phyloP scores from a whole-genome alignment of 257 asterid species.

The Nicotiana sylvestris region DNA sequence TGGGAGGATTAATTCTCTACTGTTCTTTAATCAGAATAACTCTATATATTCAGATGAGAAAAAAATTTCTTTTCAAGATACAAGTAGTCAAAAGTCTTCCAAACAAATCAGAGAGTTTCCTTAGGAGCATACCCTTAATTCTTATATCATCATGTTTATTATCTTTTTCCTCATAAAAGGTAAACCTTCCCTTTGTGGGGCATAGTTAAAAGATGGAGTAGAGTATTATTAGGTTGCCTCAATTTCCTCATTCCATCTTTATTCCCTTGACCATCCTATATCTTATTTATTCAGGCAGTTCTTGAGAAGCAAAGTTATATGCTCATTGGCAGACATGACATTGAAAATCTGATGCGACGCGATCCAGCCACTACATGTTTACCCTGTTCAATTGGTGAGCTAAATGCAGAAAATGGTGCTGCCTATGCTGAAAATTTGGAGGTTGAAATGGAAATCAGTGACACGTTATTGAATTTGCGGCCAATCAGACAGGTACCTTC shows the following conservation, averaged over 20 bases:
- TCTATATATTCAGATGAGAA: not conserved
- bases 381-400: constrained; percentile 54
- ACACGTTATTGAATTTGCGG: constrained; percentile 66
- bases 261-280: not conserved
- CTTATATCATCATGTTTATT: not conserved
- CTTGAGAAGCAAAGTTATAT: constrained; percentile 99
- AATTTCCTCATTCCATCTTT: not conserved
- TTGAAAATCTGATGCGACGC: constrained; percentile 80
- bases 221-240: not conserved
- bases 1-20: not conserved
- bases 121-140: not conserved
- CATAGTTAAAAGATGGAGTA: not conserved
- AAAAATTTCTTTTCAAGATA: not conserved
- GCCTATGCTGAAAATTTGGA: constrained; percentile 51
- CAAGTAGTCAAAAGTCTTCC: not conserved
- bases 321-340: constrained; percentile 97
- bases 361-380: constrained; percentile 85
- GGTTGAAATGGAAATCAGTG: constrained; percentile 72
- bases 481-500: constrained; percentile 86
- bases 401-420: constrained; percentile 35
- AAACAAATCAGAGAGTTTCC: not conserved
- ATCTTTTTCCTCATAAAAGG: not conserved
- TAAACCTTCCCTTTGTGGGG: not conserved
- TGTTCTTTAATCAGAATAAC: not conserved
- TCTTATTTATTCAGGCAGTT: constrained; percentile 66